Percentiles rank a stretch among this genome's conserved stretches.
Conservation (phyloP, 2,329 filamentous ascomycete species). For the Penicillium sp. region DNA sequence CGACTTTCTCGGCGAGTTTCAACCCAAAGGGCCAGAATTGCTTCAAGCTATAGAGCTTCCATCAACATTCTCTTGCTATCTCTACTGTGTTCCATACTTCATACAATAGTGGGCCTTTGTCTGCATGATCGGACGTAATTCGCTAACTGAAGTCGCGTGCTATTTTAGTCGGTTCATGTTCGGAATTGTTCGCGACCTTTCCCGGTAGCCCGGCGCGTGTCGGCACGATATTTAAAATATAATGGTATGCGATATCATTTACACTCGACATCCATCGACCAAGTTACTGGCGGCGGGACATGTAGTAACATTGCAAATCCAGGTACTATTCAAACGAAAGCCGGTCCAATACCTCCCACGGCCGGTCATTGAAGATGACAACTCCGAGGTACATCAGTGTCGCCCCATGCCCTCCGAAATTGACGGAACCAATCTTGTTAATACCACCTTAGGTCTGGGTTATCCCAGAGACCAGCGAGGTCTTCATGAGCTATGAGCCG, state of each 20-base stretch:
- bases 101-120: not conserved
- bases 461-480: slow-evolving; percentile 83
- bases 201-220: slow-evolving; percentile 30
- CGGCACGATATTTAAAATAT: slow-evolving; percentile 17
- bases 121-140: not conserved
- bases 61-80: not conserved
- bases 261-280: not conserved
- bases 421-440: slow-evolving; percentile 8
- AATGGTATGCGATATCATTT: slow-evolving; percentile 32
- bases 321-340: slow-evolving; percentile 97
- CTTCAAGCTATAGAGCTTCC: not conserved
- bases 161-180: slow-evolving; percentile 20
- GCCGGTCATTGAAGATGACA: slow-evolving; percentile 74
- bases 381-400: slow-evolving; percentile 63
- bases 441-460: slow-evolving; percentile 71
- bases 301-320: slow-evolving; percentile 23
- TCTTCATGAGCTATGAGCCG: slow-evolving; percentile 84
- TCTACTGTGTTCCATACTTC: not conserved
- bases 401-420: not conserved
- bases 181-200: slow-evolving; percentile 11
- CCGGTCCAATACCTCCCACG: slow-evolving; percentile 78
- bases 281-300: not conserved
- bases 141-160: slow-evolving; percentile 20
- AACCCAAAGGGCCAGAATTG: not conserved
- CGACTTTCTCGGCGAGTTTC: not conserved